Conservation (phyloP, 2,329 filamentous ascomycete species). For the Diaporthe velutina region DNA sequence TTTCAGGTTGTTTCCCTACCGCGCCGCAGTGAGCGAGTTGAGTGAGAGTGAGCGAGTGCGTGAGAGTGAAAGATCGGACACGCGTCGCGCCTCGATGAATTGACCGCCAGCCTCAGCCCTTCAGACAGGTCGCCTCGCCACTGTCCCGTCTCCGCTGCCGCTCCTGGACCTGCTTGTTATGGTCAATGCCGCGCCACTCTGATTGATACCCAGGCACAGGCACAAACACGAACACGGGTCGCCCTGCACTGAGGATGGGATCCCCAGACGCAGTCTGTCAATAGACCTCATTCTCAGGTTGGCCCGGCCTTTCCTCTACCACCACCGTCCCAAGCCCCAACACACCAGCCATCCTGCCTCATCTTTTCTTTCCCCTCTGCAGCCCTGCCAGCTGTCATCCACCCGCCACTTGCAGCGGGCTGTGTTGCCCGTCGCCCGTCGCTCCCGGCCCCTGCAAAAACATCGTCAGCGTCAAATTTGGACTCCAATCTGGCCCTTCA, state of each 20-base stretch:
- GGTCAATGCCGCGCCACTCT: conserved; percentile 4
- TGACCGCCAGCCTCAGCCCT: conserved; percentile 9
- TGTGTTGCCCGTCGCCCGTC: neutral
- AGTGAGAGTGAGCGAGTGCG: conserved; percentile 11
- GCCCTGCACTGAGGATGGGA: conserved; percentile 31
- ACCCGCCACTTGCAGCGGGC: neutral
- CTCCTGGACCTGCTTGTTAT: neutral
- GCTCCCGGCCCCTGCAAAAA: conserved; percentile 24
- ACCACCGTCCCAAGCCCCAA: conserved; percentile 11
- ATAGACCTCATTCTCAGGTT: conserved; percentile 13
- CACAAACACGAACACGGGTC: conserved; percentile 24
- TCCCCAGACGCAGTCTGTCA: conserved; percentile 1
- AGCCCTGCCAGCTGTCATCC: conserved; percentile 3
- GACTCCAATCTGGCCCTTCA: neutral
- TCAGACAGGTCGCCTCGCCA: conserved; percentile 18
- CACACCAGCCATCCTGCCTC: neutral
- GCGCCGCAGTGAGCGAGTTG: conserved; percentile 16
- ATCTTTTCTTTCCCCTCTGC: neutral
- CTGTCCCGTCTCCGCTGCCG: neutral
- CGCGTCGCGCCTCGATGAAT: conserved; percentile 21
- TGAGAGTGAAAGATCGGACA: conserved; percentile 5
- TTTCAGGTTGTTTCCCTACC: conserved; percentile 33
- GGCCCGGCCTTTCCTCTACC: conserved; percentile 5
- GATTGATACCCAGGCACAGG: neutral
- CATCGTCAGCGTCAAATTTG: conserved; percentile 30